A percentile compares a stretch with the other conserved stretches of the same genome.
These are phyloP conservation scores for Trichophyton rubrum DNA, from an alignment of 2,329 filamentous ascomycete genomes.

Conservation along the genomic window DNA sequence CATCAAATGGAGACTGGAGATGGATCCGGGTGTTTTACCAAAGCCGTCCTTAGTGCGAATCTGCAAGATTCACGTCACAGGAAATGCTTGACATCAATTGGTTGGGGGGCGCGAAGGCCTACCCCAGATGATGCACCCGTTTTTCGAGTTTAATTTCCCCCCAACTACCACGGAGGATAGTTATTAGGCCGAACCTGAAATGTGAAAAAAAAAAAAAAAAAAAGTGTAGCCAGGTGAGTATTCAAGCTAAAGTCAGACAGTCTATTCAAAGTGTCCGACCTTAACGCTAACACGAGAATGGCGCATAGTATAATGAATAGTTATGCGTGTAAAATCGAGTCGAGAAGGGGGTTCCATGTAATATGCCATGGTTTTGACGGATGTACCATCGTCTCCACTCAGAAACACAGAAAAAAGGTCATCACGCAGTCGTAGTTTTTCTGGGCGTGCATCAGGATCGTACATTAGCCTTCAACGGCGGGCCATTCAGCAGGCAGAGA, in stretches of 20 bases:
- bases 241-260: background rate
- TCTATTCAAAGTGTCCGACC: background rate
- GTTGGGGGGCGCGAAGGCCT: background rate
- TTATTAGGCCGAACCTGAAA: background rate
- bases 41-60: slow-evolving; percentile 5
- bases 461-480: slow-evolving; percentile 3
- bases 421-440: background rate
- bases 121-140: slow-evolving; percentile 4
- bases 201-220: background rate
- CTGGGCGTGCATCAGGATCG: slow-evolving; percentile 4
- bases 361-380: background rate
- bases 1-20: background rate
- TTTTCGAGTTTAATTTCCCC: slow-evolving; percentile 3
- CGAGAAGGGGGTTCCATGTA: background rate
- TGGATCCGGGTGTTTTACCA: slow-evolving; percentile 4
- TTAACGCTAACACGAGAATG: background rate
- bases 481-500: slow-evolving; percentile 4
- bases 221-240: background rate
- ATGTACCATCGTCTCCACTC: background rate
- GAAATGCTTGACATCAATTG: background rate
- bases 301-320: background rate
- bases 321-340: background rate
- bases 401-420: background rate
- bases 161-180: background rate
- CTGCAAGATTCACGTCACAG: slow-evolving; percentile 1